Evolutionary conservation across 495 filamentous ascomycete species (phyloP).

Genomic region (Penicillium dipodomyicola): DNA sequence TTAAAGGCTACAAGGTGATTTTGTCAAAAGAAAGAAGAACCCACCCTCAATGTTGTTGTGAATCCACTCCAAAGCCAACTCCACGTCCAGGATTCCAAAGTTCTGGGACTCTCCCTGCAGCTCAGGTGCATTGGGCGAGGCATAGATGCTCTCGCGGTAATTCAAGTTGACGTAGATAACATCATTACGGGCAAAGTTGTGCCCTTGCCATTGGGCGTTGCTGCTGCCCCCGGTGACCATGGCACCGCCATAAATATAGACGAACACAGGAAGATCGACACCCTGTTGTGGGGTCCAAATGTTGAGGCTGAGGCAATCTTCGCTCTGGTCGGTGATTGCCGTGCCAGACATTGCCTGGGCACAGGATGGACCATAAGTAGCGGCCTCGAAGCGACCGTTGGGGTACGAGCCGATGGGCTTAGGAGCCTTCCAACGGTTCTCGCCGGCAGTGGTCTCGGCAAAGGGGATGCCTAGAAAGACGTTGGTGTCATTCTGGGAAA

Average conservation of each 20-base stretch:
- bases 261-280: slow-evolving; percentile 23
- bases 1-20: background rate
- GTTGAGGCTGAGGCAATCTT: slow-evolving; percentile 34
- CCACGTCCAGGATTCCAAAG: slow-evolving; percentile 30
- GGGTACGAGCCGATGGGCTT: slow-evolving; percentile 13
- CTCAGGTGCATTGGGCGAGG: slow-evolving; percentile 27
- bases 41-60: slow-evolving; percentile 26
- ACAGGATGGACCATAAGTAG: slow-evolving; percentile 24
- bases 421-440: slow-evolving; percentile 32
- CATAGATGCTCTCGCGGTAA: slow-evolving; percentile 30
- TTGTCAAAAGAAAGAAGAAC: background rate
- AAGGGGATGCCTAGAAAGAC: slow-evolving; percentile 34
- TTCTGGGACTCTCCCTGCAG: slow-evolving; percentile 29
- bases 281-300: slow-evolving; percentile 11
- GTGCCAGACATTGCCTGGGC: slow-evolving; percentile 29
- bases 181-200: slow-evolving; percentile 31
- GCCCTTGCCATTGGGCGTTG: slow-evolving; percentile 28
- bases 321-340: slow-evolving; percentile 23
- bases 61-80: slow-evolving; percentile 28
- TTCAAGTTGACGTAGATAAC: slow-evolving; percentile 33
- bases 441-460: slow-evolving; percentile 25
- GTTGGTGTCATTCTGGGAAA: slow-evolving; percentile 21
- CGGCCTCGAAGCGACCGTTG: slow-evolving; percentile 21
- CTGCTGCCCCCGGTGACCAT: slow-evolving; percentile 28
- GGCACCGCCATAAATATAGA: slow-evolving; percentile 32